These are phyloP conservation scores for Ichthyophthirius multifiliis DNA, from an alignment of 169 alveolate genomes.

Conservation along the genomic window DNA sequence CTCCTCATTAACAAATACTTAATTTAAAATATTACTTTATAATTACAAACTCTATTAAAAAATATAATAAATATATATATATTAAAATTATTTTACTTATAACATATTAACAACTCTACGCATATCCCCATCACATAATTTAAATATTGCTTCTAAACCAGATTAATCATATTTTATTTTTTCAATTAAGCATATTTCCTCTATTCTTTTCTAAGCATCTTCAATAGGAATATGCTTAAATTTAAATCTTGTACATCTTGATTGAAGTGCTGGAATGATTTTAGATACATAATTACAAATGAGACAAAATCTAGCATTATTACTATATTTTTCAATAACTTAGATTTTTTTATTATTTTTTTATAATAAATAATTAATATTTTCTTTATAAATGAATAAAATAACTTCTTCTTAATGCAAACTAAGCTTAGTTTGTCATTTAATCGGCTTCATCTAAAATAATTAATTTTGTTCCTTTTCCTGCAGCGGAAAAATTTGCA, in stretches of 20 bases:
- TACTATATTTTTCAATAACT: conserved; percentile 96
- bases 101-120: conserved; percentile 95
- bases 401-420: conserved; percentile 94
- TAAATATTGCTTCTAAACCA: conserved; percentile 87
- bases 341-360: neutral
- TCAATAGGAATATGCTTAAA: conserved; percentile 89
- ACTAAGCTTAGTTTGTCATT: conserved; percentile 97
- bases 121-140: conserved; percentile 97
- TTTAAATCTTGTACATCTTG: conserved; percentile 96
- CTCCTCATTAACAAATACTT: conserved; percentile 41
- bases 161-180: conserved; percentile 79
- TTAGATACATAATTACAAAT: conserved; percentile 96
- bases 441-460: conserved; percentile 98
- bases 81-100: conserved; percentile 70
- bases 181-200: conserved; percentile 87
- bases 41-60: neutral
- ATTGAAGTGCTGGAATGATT: conserved; percentile 96
- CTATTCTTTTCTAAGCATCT: conserved; percentile 74
- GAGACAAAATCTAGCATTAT: conserved; percentile 95
- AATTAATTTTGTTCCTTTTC: conserved; percentile 86
- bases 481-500: conserved; percentile 29
- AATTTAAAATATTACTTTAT: neutral
- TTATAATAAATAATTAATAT: neutral
- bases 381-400: neutral
- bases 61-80: neutral